Percentiles rank a stretch among this genome's conserved stretches.
phyloP scores from a whole-genome alignment of 495 filamentous ascomycete species.

The Immersiella caudata region DNA sequence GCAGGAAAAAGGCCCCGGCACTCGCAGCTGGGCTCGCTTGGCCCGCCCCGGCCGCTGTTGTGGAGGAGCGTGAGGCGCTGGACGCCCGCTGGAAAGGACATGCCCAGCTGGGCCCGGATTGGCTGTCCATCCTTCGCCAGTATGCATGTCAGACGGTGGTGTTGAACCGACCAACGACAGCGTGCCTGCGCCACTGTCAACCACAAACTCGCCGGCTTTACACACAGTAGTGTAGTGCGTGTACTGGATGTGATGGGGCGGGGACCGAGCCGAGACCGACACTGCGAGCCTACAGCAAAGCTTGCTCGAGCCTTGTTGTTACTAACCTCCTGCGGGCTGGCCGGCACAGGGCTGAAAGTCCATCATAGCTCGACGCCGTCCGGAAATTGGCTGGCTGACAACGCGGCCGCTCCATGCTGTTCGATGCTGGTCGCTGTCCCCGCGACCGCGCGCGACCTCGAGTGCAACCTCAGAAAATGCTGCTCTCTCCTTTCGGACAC shows the following conservation, averaged over 20 bases:
- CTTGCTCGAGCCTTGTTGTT: not conserved
- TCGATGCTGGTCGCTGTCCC: not conserved
- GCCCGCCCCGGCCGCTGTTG: not conserved
- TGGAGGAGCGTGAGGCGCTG: not conserved
- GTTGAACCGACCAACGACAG: not conserved
- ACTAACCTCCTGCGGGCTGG: not conserved
- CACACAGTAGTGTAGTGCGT: not conserved
- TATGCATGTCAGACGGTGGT: conserved; percentile 7
- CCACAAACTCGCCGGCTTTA: not conserved
- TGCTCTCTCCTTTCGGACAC: not conserved
- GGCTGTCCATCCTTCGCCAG: not conserved
- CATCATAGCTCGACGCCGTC: not conserved
- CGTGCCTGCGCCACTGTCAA: not conserved
- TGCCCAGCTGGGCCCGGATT: not conserved
- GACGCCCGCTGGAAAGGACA: not conserved
- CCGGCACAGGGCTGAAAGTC: not conserved
- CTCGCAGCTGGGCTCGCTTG: not conserved
- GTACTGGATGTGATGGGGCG: not conserved
- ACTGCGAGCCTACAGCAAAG: not conserved
- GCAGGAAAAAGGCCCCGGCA: not conserved
- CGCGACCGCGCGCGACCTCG: not conserved
- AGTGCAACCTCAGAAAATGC: not conserved
- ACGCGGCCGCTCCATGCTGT: not conserved
- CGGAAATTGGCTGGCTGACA: conserved; percentile 1
- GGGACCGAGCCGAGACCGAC: not conserved